Percentiles rank a stretch among this genome's conserved stretches.
Evolutionary conservation across 2,329 filamentous ascomycete species (phyloP).

Genomic region (Neonectria sp.): DNA sequence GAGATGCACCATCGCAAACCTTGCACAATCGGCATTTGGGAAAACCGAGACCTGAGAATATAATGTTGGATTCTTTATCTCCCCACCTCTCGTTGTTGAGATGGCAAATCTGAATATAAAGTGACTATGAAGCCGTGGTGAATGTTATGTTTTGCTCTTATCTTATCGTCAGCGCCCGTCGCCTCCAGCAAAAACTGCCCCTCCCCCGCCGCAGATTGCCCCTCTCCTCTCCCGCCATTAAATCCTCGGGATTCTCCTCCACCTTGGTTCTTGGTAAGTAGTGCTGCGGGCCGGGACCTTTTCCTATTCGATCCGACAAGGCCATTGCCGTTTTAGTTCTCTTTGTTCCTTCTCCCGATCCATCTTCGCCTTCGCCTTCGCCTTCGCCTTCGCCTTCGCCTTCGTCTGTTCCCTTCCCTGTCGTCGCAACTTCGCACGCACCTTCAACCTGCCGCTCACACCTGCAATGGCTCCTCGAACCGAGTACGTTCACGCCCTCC

Average conservation of each 20-base stretch:
- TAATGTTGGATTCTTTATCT: too few relatives aligned
- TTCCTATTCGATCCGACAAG: slow-evolving; percentile 5
- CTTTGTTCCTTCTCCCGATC: neutral
- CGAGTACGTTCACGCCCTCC: slow-evolving; percentile 55
- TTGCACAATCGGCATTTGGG: neutral
- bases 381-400: neutral
- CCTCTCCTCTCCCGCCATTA: slow-evolving; percentile 28
- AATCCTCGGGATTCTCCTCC: slow-evolving; percentile 32
- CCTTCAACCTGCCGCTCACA: neutral
- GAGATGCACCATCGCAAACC: neutral
- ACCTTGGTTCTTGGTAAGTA: slow-evolving; percentile 4
- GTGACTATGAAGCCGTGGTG: neutral
- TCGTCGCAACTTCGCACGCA: neutral
- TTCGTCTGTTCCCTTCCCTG: slow-evolving; percentile 6
- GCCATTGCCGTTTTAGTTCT: neutral
- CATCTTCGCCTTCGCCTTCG: slow-evolving; percentile 2
- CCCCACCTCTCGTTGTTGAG: too few relatives aligned
- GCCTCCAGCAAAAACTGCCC: slow-evolving; percentile 14
- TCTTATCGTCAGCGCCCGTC: slow-evolving; percentile 1
- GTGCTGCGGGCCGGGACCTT: slow-evolving; percentile 25
- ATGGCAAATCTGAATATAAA: neutral
- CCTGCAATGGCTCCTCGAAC: slow-evolving; percentile 60
- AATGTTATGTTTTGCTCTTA: neutral
- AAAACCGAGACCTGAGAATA: neutral
- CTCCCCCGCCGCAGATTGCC: slow-evolving; percentile 1